Conservation (phyloP, 768 basidiomycete species). For the Cyclocybe cylindracea region DNA sequence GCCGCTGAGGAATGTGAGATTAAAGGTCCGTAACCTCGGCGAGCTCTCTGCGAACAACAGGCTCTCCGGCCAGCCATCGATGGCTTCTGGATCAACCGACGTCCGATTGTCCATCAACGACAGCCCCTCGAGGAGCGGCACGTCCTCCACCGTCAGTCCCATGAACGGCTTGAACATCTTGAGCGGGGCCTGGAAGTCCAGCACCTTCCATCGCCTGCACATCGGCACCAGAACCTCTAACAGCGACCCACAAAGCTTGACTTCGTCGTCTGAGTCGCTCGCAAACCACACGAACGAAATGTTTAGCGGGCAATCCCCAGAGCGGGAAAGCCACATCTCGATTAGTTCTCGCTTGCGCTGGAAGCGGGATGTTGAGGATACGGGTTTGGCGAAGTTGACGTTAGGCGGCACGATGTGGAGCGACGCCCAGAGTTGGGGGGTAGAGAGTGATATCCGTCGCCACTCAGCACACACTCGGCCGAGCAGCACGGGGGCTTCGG, state of each 20-base stretch:
- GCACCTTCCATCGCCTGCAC: conserved; percentile 20
- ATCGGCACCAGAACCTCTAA: conserved; percentile 23
- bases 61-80: conserved; percentile 24
- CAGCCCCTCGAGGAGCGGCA: conserved; percentile 23
- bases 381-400: conserved; percentile 19
- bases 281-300: conserved; percentile 29
- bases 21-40: conserved; percentile 18
- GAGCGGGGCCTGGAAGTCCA: conserved; percentile 27
- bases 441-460: conserved; percentile 22
- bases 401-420: conserved; percentile 28
- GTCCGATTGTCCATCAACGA: conserved; percentile 27
- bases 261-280: conserved; percentile 25
- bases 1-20: conserved; percentile 27
- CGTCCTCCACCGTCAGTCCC: conserved; percentile 20
- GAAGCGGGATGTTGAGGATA: conserved; percentile 19
- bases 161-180: conserved; percentile 27
- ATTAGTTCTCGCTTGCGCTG: conserved; percentile 23
- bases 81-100: conserved; percentile 14
- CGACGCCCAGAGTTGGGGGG: conserved; percentile 25
- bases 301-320: conserved; percentile 24
- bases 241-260: conserved; percentile 18
- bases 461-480: conserved; percentile 29
- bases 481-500: conserved; percentile 26
- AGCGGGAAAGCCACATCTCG: conserved; percentile 24
- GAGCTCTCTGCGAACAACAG: conserved; percentile 22